phyloP scores from a whole-genome alignment of 2,329 filamentous ascomycete species.

The Trichoderma sp. region DNA sequence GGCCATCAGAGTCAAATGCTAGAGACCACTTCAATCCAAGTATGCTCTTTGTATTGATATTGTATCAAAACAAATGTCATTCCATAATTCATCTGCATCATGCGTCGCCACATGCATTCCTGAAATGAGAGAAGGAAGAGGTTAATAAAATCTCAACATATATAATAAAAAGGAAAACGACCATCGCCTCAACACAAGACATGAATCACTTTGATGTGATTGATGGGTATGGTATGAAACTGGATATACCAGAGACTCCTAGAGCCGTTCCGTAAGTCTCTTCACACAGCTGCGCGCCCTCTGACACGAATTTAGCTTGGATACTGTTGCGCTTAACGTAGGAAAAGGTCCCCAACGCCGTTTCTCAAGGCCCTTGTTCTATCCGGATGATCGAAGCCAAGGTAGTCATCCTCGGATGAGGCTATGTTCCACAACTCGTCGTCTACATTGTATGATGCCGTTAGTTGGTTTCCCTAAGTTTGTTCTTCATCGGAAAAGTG shows the following conservation, averaged over 20 bases:
- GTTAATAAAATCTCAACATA: not conserved
- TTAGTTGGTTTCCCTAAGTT: not conserved
- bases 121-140: not conserved
- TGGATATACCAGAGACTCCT: constrained; percentile 25
- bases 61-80: constrained; percentile 23
- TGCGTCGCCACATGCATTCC: constrained; percentile 27
- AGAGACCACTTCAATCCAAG: constrained; percentile 18
- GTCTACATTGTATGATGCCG: constrained; percentile 46
- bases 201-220: not conserved
- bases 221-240: constrained; percentile 26
- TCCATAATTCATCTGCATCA: constrained; percentile 23
- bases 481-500: not conserved
- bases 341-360: constrained; percentile 64
- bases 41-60: constrained; percentile 24
- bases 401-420: constrained; percentile 58
- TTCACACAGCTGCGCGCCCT: not conserved
- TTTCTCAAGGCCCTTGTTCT: constrained; percentile 60
- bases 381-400: constrained; percentile 68
- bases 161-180: constrained; percentile 9
- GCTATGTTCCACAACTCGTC: constrained; percentile 59
- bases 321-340: constrained; percentile 40
- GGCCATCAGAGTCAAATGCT: constrained; percentile 14
- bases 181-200: constrained; percentile 25
- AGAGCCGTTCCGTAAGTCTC: constrained; percentile 9
- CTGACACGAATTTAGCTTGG: not conserved